A percentile compares a stretch with the other conserved stretches of the same genome.
Conservation (phyloP, 495 filamentous ascomycete genomes). For the Trichocladium antarcticum region DNA sequence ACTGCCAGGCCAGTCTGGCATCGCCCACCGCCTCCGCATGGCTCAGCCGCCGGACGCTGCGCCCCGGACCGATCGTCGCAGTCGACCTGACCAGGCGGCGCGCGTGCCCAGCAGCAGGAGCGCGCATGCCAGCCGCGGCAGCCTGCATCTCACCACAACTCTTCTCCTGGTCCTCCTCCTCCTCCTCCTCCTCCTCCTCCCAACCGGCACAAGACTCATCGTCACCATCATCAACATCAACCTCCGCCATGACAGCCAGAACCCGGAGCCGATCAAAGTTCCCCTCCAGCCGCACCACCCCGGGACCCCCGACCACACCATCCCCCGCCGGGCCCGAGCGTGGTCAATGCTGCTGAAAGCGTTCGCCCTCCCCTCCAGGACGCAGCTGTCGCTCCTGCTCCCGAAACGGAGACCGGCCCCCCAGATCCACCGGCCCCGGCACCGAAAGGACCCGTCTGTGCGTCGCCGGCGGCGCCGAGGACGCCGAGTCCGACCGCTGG, state of each 20-base stretch:
- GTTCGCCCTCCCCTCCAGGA: neutral
- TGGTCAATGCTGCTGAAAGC: conserved; percentile 21
- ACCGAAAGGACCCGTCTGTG: no score
- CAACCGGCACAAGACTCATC: no score
- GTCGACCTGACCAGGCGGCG: neutral
- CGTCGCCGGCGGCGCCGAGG: no score
- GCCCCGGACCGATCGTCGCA: neutral
- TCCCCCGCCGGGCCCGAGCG: conserved; percentile 15
- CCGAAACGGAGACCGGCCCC: no score
- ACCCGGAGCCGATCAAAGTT: conserved; percentile 14
- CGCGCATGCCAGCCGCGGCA: neutral
- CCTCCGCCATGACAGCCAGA: conserved; percentile 3
- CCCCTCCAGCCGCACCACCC: neutral
- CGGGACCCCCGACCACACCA: neutral
- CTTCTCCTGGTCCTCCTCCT: neutral
- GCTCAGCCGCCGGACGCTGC: neutral
- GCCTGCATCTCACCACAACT: neutral
- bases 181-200: neutral
- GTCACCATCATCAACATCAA: conserved; percentile 6
- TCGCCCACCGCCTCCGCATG: conserved; percentile 4
- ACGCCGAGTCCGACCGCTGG: no score
- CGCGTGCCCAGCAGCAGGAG: neutral
- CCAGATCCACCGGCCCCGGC: no score
- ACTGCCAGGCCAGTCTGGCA: conserved; percentile 12
- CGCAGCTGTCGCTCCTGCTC: no score